Evolutionary conservation across 2,329 filamentous ascomycete genomes (phyloP).

Genomic region (Colletotrichum sp.): DNA sequence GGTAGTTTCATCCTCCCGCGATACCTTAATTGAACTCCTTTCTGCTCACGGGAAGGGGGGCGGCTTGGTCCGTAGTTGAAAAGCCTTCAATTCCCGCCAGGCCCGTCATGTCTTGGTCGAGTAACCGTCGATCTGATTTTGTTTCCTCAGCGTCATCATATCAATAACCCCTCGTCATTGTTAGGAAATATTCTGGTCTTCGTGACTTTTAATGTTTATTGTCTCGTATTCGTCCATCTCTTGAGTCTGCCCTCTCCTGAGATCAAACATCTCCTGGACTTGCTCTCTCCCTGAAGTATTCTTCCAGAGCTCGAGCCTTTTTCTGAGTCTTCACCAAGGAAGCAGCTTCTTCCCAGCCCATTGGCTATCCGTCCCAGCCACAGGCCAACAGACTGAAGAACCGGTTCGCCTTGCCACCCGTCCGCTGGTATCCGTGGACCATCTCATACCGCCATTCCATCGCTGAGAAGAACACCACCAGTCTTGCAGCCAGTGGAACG

Average conservation of each 20-base stretch:
- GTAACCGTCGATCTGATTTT: background rate
- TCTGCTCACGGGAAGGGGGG: background rate
- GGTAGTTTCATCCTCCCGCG: conserved; percentile 11
- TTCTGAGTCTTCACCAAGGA: background rate
- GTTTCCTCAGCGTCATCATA: background rate
- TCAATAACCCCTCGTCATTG: background rate
- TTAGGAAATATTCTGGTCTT: background rate
- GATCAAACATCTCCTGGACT: background rate
- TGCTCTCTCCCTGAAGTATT: background rate
- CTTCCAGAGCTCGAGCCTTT: conserved; percentile 1
- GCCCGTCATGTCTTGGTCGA: background rate
- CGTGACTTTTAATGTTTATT: background rate
- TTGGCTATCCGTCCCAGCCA: background rate
- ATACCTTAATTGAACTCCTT: background rate
- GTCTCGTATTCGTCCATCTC: background rate
- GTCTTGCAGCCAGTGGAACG: conserved; percentile 7
- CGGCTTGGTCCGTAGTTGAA: conserved; percentile 1
- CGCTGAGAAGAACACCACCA: background rate
- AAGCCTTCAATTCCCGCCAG: background rate
- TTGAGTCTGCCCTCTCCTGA: background rate
- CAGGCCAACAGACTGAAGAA: background rate
- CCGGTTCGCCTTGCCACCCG: conserved; percentile 18
- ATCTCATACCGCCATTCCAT: conserved; percentile 15
- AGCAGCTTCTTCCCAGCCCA: background rate
- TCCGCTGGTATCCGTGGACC: conserved; percentile 13